Base-by-base conservation (phyloP, 2,329 filamentous ascomycete genomes). In the Phaeoacremonium minimum region DNA sequence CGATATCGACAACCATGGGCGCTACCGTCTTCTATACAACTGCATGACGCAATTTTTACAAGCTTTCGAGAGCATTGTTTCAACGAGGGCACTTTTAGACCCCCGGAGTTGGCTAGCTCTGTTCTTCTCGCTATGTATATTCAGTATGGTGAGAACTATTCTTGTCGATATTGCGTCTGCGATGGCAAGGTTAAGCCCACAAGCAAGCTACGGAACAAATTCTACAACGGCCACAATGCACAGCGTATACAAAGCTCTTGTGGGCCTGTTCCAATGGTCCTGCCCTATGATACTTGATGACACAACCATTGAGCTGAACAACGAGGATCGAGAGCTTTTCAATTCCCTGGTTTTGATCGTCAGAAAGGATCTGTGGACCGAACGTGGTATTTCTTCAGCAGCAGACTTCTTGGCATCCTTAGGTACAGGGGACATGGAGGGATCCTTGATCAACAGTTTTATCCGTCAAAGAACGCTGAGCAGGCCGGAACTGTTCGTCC, bases 51-150 rank as follows among this genome's bases (percentile, higher is more conserved):
- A 71, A 32, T 77, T 76, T 40, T 52, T 80, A 15, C 67, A 71
- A 42, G 66, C 69, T 0, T 70, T 79, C 35, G 75, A 79, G 43
- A 56, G 55, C 4, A 60, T 60, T 14, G 62, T 67, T 3, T 52
- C 66, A 38, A 57, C 61, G 16, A 56, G 56, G 19, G 53, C 56
- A n/a, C 52, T 57, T 5, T 51, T 64, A 15, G 60, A 61, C 16
- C 57, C 64, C 7, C 65, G 63, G 44, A 61, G 61, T 37, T 76
- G 72, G 67, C 51, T 77, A 13, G 69, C 75, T 3, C 51, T 67
- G 4, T 75, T 78, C 41, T 58, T 74, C 33, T 69, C 75, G 11
- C 53, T 80, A 14, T 77, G 75, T 50, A 69, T 80, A n/a, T 77
- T 80, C 47, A 78, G 73, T 48, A 60, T 74, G 18, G 64, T 71